These are phyloP conservation scores for Leptographium procerum DNA, from an alignment of 2,329 filamentous ascomycete genomes.

Conservation along the genomic window DNA sequence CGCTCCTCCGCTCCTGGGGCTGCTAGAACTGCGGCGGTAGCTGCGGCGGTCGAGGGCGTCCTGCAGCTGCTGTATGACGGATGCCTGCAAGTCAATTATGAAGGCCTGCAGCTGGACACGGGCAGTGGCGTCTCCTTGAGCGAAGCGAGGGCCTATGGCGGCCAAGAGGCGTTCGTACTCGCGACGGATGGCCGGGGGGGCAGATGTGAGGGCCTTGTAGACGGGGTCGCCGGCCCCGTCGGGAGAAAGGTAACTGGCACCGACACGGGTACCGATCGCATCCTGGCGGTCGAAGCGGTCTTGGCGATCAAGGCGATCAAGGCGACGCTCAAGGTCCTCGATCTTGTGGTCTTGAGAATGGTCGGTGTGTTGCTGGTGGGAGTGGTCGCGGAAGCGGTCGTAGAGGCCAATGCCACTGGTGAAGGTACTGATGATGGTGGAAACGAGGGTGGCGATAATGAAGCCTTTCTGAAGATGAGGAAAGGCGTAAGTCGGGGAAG, in stretches of 20 bases:
- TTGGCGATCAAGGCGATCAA: slow-evolving; percentile 9
- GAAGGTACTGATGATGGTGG: slow-evolving; percentile 26
- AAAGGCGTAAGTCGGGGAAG: neutral
- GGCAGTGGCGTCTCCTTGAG: slow-evolving; percentile 22
- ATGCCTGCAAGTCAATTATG: slow-evolving; percentile 25
- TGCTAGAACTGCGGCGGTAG: slow-evolving; percentile 16
- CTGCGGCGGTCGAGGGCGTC: slow-evolving; percentile 18
- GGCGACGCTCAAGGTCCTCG: slow-evolving; percentile 18
- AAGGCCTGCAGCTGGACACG: slow-evolving; percentile 25
- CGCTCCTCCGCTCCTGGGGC: neutral
- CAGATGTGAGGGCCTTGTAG: slow-evolving; percentile 18
- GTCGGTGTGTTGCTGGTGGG: slow-evolving; percentile 21
- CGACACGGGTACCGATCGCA: neutral
- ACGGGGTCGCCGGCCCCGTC: slow-evolving; percentile 19
- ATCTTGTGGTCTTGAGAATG: slow-evolving; percentile 21
- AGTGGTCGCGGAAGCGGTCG: slow-evolving; percentile 22
- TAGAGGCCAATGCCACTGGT: slow-evolving; percentile 25
- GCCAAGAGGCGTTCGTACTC: slow-evolving; percentile 23
- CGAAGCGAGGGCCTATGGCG: slow-evolving; percentile 21
- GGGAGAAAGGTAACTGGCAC: slow-evolving; percentile 6
- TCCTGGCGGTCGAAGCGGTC: slow-evolving; percentile 11
- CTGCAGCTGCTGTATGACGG: slow-evolving; percentile 25
- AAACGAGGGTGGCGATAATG: slow-evolving; percentile 27
- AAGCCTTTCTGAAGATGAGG: slow-evolving; percentile 21
- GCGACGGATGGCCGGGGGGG: slow-evolving; percentile 20